These are phyloP conservation scores for Xylaria hypoxylon DNA, from an alignment of 2,329 filamentous ascomycete genomes.

Conservation along the genomic window DNA sequence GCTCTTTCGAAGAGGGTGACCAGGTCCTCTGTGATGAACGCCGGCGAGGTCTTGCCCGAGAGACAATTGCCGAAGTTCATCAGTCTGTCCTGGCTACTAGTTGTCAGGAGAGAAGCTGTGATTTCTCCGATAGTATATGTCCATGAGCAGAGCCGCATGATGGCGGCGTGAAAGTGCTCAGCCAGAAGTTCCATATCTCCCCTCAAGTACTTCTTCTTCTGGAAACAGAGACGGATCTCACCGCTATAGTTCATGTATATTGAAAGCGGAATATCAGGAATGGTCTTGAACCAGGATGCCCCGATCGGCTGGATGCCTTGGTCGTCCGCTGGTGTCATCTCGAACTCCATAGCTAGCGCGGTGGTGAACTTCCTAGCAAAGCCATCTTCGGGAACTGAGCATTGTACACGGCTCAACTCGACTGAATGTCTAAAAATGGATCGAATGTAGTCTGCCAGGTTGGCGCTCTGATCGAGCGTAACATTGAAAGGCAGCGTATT, in stretches of 20 bases:
- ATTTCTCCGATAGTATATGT: background rate
- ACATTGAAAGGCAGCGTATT: conserved; percentile 40
- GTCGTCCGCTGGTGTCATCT: conserved; percentile 2
- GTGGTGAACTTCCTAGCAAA: background rate
- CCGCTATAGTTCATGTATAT: background rate
- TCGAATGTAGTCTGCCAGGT: too few relatives aligned
- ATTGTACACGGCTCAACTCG: too few relatives aligned
- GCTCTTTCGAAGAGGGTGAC: conserved; percentile 1
- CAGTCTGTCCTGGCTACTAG: background rate
- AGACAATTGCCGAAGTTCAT: conserved; percentile 1
- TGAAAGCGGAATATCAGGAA: background rate
- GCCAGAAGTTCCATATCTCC: conserved; percentile 1
- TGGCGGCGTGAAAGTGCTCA: background rate
- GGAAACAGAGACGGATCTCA: background rate
- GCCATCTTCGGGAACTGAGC: conserved; percentile 1
- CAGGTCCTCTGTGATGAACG: conserved; percentile 13
- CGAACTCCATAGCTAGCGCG: conserved; percentile 2
- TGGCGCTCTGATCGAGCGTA: too few relatives aligned
- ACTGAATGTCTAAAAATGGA: too few relatives aligned
- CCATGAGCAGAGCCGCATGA: background rate
- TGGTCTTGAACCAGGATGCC: background rate
- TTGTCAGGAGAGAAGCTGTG: background rate
- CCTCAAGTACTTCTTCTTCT: background rate
- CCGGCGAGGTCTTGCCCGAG: conserved; percentile 2
- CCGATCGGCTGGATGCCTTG: background rate